phyloP scores from a whole-genome alignment of 2,329 filamentous ascomycete species.

The Botrytis pseudocinerea region DNA sequence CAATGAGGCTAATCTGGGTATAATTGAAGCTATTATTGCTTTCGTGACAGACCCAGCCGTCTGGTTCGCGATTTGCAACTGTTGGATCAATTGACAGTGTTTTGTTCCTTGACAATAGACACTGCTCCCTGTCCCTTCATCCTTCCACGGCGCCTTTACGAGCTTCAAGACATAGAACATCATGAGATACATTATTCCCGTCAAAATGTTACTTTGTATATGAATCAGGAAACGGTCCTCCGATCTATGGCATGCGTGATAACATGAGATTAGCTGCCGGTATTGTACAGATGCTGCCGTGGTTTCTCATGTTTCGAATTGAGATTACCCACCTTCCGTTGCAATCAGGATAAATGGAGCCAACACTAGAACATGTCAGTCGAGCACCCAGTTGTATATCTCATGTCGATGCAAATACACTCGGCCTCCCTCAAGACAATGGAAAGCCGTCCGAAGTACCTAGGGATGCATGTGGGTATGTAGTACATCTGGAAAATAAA shows the following conservation, averaged over 20 bases:
- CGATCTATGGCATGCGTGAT: background rate
- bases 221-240: conserved; percentile 5
- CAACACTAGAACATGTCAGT: background rate
- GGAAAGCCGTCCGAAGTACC: background rate
- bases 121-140: background rate
- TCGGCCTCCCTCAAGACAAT: conserved; percentile 6
- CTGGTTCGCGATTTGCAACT: conserved; percentile 1
- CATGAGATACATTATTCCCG: background rate
- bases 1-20: background rate
- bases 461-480: background rate
- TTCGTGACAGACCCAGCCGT: background rate
- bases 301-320: conserved; percentile 12
- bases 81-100: background rate
- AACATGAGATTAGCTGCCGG: background rate
- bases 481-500: background rate
- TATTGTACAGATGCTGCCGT: background rate
- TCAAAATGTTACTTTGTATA: background rate
- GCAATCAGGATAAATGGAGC: background rate
- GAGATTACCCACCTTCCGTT: background rate
- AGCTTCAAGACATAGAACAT: background rate
- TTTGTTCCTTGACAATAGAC: background rate
- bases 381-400: background rate
- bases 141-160: background rate
- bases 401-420: background rate
- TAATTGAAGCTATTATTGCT: background rate